Percentiles rank a stretch among this genome's conserved stretches.
Conservation (phyloP, 345 rosid species). For the Capsella bursapastoris region DNA sequence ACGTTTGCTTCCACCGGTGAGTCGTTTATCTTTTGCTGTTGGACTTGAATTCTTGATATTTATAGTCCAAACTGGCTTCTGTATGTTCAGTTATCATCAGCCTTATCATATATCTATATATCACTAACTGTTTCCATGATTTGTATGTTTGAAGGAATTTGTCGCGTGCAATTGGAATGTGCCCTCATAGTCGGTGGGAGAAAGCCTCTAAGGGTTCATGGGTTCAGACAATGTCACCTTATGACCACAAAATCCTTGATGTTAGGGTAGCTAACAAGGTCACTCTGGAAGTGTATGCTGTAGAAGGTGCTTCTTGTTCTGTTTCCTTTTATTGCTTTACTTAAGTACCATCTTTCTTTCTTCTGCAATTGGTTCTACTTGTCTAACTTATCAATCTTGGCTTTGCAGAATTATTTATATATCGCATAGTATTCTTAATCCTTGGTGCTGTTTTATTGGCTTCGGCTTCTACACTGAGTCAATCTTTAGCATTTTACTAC, state of each 20-base stretch:
- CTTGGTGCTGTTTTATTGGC: constrained; percentile 65
- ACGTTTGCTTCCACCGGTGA: constrained; percentile 89
- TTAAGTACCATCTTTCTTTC: background rate
- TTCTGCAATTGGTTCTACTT: constrained; percentile 19
- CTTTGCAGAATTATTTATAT: constrained; percentile 62
- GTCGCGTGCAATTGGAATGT: constrained; percentile 82
- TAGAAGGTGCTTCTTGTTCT: constrained; percentile 58
- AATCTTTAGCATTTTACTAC: constrained; percentile 84
- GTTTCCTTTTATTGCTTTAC: background rate
- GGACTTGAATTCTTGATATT: background rate
- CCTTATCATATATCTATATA: no score
- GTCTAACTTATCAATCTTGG: constrained; percentile 12
- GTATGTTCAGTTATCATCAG: background rate
- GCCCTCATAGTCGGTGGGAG: constrained; percentile 79
- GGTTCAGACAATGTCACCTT: constrained; percentile 87
- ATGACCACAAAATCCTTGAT: constrained; percentile 78
- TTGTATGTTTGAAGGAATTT: constrained; percentile 58
- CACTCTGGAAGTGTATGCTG: constrained; percentile 58
- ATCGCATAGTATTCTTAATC: constrained; percentile 69
- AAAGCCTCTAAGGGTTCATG: constrained; percentile 74
- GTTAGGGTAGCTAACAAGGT: constrained; percentile 53
- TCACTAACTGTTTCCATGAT: constrained; percentile 7
- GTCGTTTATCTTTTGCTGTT: constrained; percentile 28
- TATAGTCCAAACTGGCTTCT: background rate
- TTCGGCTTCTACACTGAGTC: constrained; percentile 70